Percentiles rank a stretch among this genome's conserved stretches.
Conservation (phyloP, 169 alveolate species). For the Eimeria brunetti region DNA sequence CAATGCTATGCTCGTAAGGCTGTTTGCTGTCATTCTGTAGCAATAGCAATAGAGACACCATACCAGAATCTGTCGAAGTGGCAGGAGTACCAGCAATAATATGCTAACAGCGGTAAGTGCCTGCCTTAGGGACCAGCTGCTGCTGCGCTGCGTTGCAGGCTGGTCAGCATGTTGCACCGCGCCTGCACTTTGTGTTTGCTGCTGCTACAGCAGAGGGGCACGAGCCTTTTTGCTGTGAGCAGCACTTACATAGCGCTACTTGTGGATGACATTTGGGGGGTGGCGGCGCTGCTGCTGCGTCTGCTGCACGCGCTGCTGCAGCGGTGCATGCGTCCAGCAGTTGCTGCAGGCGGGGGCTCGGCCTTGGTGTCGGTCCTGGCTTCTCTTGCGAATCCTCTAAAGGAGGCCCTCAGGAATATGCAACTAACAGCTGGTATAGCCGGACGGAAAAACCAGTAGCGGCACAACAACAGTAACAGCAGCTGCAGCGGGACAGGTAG, state of each 20-base stretch:
- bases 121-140: not conserved
- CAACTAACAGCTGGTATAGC: constrained; percentile 36
- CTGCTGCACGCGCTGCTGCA: constrained; percentile 51
- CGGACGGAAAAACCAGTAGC: not conserved
- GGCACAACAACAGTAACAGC: not conserved
- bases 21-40: not conserved
- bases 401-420: constrained; percentile 51
- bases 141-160: constrained; percentile 36
- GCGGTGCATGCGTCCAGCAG: constrained; percentile 60
- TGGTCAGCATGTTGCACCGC: constrained; percentile 43
- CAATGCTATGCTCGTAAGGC: not conserved
- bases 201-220: constrained; percentile 65
- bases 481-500: constrained; percentile 2
- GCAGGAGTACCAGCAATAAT: not conserved
- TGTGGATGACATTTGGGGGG: constrained; percentile 57
- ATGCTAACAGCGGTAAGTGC: not conserved
- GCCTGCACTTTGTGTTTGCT: constrained; percentile 59
- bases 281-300: constrained; percentile 53
- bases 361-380: constrained; percentile 39
- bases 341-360: not conserved
- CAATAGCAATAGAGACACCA: not conserved
- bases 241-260: constrained; percentile 25
- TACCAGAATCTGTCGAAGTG: not conserved
- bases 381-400: constrained; percentile 38
- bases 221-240: constrained; percentile 22